Conservation (phyloP, 768 basidiomycete genomes). For the Suillus paluster region DNA sequence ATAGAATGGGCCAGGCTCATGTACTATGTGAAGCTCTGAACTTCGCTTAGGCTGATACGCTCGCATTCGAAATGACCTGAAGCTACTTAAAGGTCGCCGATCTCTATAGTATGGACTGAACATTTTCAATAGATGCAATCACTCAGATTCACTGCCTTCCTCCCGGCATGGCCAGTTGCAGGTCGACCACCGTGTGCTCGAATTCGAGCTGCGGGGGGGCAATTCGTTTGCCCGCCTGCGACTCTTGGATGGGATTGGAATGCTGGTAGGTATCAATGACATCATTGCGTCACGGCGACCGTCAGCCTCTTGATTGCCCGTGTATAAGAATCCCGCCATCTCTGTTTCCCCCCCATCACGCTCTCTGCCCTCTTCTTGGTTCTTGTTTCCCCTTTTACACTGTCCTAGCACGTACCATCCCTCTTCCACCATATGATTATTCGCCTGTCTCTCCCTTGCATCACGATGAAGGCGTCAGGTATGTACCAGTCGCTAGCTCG, state of each 20-base stretch:
- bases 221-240: too few relatives aligned
- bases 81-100: too few relatives aligned
- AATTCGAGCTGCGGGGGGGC: too few relatives aligned
- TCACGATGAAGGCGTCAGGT: background rate
- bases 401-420: too few relatives aligned
- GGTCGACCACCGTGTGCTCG: too few relatives aligned
- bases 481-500: background rate
- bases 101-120: background rate
- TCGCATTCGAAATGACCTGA: too few relatives aligned
- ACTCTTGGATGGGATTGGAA: too few relatives aligned
- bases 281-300: too few relatives aligned
- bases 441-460: background rate
- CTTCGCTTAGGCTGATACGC: too few relatives aligned
- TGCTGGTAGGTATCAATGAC: too few relatives aligned
- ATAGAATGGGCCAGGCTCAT: too few relatives aligned
- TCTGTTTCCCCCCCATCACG: background rate
- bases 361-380: background rate
- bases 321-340: background rate
- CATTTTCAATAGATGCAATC: background rate
- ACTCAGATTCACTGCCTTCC: background rate
- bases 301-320: background rate
- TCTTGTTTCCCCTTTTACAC: background rate
- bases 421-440: background rate
- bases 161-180: background rate
- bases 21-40: too few relatives aligned